Percentiles rank a stretch among this genome's conserved stretches.
Evolutionary conservation across 306 rosid species (phyloP).

Genomic region (Vigna nakashimae): DNA sequence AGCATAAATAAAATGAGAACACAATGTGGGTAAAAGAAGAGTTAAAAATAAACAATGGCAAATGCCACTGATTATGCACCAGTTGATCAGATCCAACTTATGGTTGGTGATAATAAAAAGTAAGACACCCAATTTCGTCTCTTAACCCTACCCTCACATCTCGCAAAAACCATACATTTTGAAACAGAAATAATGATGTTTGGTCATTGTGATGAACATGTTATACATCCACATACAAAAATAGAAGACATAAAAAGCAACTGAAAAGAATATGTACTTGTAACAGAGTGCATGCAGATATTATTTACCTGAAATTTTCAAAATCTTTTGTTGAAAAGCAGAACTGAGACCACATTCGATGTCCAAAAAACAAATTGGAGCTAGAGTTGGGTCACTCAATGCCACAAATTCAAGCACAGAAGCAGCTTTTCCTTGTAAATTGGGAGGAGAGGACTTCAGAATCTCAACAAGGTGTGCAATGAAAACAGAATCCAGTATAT

Average conservation of each 20-base stretch:
- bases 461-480: slow-evolving; percentile 70
- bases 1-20: not conserved
- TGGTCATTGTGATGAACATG: slow-evolving; percentile 10
- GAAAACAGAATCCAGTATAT: slow-evolving; percentile 61
- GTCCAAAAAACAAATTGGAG: slow-evolving; percentile 52
- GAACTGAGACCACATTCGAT: slow-evolving; percentile 72
- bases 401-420: slow-evolving; percentile 77
- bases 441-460: slow-evolving; percentile 68
- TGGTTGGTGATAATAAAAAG: not conserved
- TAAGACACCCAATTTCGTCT: slow-evolving; percentile 3
- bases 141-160: not conserved
- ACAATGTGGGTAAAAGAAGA: slow-evolving; percentile 2
- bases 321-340: slow-evolving; percentile 66
- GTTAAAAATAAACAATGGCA: not conserved
- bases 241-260: too few relatives aligned
- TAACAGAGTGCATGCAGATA: not conserved
- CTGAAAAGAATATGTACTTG: not conserved
- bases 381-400: slow-evolving; percentile 66
- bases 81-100: not conserved
- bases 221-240: slow-evolving; percentile 5
- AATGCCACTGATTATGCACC: not conserved
- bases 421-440: slow-evolving; percentile 80
- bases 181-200: slow-evolving; percentile 12
- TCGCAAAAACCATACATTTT: not conserved
- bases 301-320: slow-evolving; percentile 59